Percentiles rank a stretch among this genome's conserved stretches.
Evolutionary conservation across 257 asterid species (phyloP).

Genomic region (Cynanchum wilfordii): DNA sequence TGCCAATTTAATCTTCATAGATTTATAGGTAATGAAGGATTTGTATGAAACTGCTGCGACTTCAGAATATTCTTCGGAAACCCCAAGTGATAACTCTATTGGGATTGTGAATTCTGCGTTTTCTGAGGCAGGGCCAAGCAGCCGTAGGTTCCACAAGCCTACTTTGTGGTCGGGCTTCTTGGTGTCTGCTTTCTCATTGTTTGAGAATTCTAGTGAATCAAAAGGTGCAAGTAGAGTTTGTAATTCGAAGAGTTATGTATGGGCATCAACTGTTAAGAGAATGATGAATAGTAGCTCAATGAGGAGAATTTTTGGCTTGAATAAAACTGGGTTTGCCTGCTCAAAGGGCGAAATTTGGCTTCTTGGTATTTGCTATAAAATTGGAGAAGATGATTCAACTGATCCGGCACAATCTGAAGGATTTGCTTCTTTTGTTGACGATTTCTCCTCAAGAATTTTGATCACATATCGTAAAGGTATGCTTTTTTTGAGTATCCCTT

Average conservation of each 20-base stretch:
- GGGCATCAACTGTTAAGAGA: conserved; percentile 70
- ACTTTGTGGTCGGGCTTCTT: conserved; percentile 34
- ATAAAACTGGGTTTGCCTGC: conserved; percentile 36
- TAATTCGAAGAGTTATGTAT: conserved; percentile 37
- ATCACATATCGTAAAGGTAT: conserved; percentile 89
- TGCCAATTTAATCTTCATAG: background rate
- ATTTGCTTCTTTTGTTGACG: conserved; percentile 78
- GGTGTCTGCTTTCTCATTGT: conserved; percentile 32
- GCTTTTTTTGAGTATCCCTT: background rate
- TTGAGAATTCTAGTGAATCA: conserved; percentile 23
- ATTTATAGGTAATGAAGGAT: conserved; percentile 30
- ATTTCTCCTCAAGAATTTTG: conserved; percentile 81
- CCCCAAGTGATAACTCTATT: conserved; percentile 15
- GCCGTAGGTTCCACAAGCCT: conserved; percentile 15
- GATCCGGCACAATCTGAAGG: conserved; percentile 88
- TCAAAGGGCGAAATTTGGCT: conserved; percentile 87
- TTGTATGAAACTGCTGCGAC: conserved; percentile 15
- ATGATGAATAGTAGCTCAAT: conserved; percentile 72
- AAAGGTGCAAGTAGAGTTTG: conserved; percentile 19
- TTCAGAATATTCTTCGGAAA: conserved; percentile 9
- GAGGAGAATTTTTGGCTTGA: conserved; percentile 74
- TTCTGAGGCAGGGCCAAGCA: conserved; percentile 38
- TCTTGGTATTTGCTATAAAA: conserved; percentile 73
- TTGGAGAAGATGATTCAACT: conserved; percentile 49
- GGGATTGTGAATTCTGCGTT: conserved; percentile 17